Evolutionary conservation across 768 basidiomycete species (phyloP), one percentile per base, ranked within the genome.

Genomic region (Leucocoprinus birnbaumii): DNA sequence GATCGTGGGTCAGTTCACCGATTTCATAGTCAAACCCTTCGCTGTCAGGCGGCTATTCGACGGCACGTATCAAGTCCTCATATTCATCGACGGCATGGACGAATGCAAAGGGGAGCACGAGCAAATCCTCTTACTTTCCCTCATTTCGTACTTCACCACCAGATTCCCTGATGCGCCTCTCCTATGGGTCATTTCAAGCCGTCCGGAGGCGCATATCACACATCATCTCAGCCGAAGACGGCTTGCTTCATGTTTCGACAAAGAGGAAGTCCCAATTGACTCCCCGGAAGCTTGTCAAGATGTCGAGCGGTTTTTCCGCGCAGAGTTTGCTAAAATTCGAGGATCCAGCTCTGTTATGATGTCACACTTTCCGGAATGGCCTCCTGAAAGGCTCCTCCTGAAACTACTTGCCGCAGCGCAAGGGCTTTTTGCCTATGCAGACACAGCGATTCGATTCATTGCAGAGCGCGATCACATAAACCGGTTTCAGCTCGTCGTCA

Each of bases 21-120:
- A 43, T 2, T 54, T 65, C 8, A 41, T 65, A 2, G 25, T 62
- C 3, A 40, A 61, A 18, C 58, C 64, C 2, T 50, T 62, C 25
- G 50, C 16, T 11, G 6, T 16, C 46, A 14, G 8, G 6, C 26
- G 18, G 34, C 7, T 45, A 45, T 14, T n/a, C n/a, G n/a, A 45
- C 21, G n/a, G 18, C 7, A 24, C 11, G 18, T 25, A 11, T 11
- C 44, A 9, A 8, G 4, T 42, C 24, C 24, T 31, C 11, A 31
- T 31, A 5, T 11, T 31, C 11, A 11, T 50, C 2, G 48, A 50
- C 13, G 50, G 50, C 9, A 13, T 51, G 16, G 50, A 51, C 4
- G 50, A 51, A 8, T 51, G 50, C 27, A 3, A 2, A 1, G 50
- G 34, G 14, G 6, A 4, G 2, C 14, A n/a, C 1, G 31, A n/a